Percentiles rank a stretch among this genome's conserved stretches.
Conservation (phyloP, 1,139 yeast genomes). For the Geotrichum candidum region DNA sequence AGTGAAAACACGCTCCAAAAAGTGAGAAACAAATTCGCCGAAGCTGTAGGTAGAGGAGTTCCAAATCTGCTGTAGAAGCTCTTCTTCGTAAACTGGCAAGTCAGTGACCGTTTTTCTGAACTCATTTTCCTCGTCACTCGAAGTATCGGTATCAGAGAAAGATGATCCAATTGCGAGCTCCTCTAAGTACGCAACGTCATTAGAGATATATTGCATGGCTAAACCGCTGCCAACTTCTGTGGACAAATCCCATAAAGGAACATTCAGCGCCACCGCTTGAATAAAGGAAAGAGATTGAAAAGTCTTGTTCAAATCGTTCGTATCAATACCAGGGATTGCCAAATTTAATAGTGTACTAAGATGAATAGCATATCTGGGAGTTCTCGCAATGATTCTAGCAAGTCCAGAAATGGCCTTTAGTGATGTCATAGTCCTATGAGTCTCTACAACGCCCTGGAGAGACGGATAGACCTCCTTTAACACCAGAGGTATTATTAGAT, state of each 20-base stretch:
- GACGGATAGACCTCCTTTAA: conserved; percentile 79
- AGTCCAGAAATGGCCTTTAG: conserved; percentile 61
- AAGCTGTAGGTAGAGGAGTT: conserved; percentile 72
- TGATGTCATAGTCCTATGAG: conserved; percentile 75
- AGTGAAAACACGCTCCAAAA: conserved; percentile 55
- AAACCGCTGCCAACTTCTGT: conserved; percentile 39
- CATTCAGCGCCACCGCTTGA: conserved; percentile 63
- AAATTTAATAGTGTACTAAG: conserved; percentile 65
- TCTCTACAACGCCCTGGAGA: conserved; percentile 66
- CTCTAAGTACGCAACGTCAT: conserved; percentile 35
- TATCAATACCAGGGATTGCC: conserved; percentile 76
- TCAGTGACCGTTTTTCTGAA: conserved; percentile 18
- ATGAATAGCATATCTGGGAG: conserved; percentile 70
- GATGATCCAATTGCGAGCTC: conserved; percentile 18
- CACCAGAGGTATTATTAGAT: conserved; percentile 55
- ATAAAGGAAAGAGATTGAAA: conserved; percentile 63
- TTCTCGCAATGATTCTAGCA: conserved; percentile 59
- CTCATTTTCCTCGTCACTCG: conserved; percentile 21
- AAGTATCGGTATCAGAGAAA: background rate
- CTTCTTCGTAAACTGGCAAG: conserved; percentile 38
- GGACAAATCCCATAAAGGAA: conserved; percentile 50
- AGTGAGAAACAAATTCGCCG: conserved; percentile 51
- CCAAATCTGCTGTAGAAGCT: conserved; percentile 51
- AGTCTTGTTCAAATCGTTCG: conserved; percentile 77
- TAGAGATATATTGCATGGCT: conserved; percentile 68